phyloP scores from a whole-genome alignment of 2,329 filamentous ascomycete genomes.

The Diaporthe australafricana region DNA sequence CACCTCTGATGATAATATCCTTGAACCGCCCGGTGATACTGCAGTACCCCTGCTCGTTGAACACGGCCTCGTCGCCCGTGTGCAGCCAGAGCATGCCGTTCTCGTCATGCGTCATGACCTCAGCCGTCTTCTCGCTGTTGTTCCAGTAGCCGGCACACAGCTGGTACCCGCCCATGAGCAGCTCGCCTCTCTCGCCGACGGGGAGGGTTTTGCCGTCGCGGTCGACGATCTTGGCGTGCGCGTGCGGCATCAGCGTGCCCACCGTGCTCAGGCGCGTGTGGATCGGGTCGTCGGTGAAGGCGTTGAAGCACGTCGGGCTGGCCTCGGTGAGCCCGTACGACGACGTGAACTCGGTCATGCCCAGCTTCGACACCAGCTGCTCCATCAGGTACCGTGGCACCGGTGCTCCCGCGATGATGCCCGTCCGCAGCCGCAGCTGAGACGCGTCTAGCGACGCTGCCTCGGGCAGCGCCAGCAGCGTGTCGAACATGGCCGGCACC shows the following conservation, averaged over 20 bases:
- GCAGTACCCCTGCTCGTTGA: constrained; percentile 77
- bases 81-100: constrained; percentile 70
- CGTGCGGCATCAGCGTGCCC: constrained; percentile 80
- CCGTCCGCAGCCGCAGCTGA: constrained; percentile 72
- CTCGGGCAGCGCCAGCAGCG: constrained; percentile 61
- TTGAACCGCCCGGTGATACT: constrained; percentile 81
- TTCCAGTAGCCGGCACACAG: constrained; percentile 76
- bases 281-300: constrained; percentile 78
- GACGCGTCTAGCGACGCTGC: constrained; percentile 51
- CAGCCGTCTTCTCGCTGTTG: constrained; percentile 79
- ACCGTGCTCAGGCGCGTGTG: constrained; percentile 77
- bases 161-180: constrained; percentile 84
- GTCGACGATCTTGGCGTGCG: constrained; percentile 82
- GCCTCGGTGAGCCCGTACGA: constrained; percentile 83
- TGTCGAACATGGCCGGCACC: constrained; percentile 87
- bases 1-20: constrained; percentile 81
- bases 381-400: constrained; percentile 83
- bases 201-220: constrained; percentile 73
- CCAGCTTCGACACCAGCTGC: constrained; percentile 75
- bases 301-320: constrained; percentile 84
- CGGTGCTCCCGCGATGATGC: constrained; percentile 82
- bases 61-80: constrained; percentile 77
- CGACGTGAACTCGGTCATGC: constrained; percentile 80
- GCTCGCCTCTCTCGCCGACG: constrained; percentile 76
- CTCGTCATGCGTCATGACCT: constrained; percentile 65